Percentiles rank a stretch among this genome's conserved stretches.
Conservation (phyloP, 441 rosid species). For the Viola pubescens region DNA sequence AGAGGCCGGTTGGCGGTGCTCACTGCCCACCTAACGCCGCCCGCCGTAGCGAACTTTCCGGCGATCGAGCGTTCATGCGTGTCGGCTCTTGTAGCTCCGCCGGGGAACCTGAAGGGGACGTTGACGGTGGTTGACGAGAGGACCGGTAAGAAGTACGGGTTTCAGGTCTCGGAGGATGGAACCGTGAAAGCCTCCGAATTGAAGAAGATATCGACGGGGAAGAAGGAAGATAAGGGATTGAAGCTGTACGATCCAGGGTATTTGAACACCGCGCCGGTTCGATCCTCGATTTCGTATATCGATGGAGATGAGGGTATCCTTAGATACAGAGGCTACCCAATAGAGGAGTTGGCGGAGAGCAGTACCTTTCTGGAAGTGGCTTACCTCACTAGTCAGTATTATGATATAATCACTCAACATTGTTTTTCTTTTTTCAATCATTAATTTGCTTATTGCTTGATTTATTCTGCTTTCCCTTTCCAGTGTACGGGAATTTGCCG, state of each 20-base stretch:
- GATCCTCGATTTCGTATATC: slow-evolving; percentile 68
- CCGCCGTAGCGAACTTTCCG: slow-evolving; percentile 12
- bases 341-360: slow-evolving; percentile 74
- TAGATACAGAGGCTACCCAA: slow-evolving; percentile 75
- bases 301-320: slow-evolving; percentile 91
- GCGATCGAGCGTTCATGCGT: slow-evolving; percentile 43
- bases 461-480: neutral
- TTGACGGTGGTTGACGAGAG: slow-evolving; percentile 71
- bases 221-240: slow-evolving; percentile 60
- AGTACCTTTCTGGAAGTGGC: slow-evolving; percentile 73
- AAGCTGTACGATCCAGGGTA: slow-evolving; percentile 91
- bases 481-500: slow-evolving; percentile 94
- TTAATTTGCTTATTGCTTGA: too few relatives aligned
- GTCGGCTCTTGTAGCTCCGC: slow-evolving; percentile 44
- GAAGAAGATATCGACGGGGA: slow-evolving; percentile 80
- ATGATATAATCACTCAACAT: neutral
- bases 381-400: slow-evolving; percentile 43
- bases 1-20: slow-evolving; percentile 59
- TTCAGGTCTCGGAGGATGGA: slow-evolving; percentile 57
- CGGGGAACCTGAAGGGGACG: slow-evolving; percentile 45
- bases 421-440: too few relatives aligned
- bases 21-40: slow-evolving; percentile 47
- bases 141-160: slow-evolving; percentile 57
- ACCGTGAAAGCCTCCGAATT: slow-evolving; percentile 71
- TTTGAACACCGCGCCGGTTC: slow-evolving; percentile 85